Conservation (phyloP, 2,329 filamentous ascomycete species). For the Xylaria arbuscula region DNA sequence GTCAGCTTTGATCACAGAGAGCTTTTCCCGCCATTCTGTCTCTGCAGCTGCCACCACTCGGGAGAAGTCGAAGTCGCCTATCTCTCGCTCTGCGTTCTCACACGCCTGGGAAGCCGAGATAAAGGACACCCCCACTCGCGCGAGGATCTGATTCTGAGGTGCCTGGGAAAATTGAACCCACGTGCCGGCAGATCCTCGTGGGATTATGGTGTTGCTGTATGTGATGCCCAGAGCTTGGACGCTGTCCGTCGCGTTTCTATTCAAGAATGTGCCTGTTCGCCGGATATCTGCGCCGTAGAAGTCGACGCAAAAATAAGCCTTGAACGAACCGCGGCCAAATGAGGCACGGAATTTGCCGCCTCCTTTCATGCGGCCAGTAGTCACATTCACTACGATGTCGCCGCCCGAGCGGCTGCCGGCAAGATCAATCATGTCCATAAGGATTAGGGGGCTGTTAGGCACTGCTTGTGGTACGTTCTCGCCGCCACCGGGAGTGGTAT, state of each 20-base stretch:
- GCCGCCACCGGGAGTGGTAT: constrained; percentile 30
- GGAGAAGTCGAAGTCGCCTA: constrained; percentile 73
- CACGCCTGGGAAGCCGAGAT: constrained; percentile 76
- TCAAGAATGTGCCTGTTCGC: constrained; percentile 68
- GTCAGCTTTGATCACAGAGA: constrained; percentile 69
- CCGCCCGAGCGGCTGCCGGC: constrained; percentile 61
- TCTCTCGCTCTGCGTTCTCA: constrained; percentile 73
- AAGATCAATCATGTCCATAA: constrained; percentile 70
- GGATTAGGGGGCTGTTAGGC: constrained; percentile 64
- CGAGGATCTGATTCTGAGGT: constrained; percentile 63
- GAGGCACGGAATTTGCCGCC: constrained; percentile 69
- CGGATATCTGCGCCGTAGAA: constrained; percentile 65
- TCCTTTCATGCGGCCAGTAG: constrained; percentile 67
- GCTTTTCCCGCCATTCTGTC: constrained; percentile 70
- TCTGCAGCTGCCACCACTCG: constrained; percentile 64
- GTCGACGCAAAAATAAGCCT: constrained; percentile 70
- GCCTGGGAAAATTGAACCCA: constrained; percentile 70
- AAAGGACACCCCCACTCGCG: constrained; percentile 79
- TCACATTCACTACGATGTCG: constrained; percentile 61
- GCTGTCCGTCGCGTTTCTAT: constrained; percentile 56
- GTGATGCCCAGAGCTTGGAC: constrained; percentile 43
- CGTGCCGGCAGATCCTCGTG: constrained; percentile 60
- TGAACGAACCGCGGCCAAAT: constrained; percentile 69
- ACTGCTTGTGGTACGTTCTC: constrained; percentile 38
- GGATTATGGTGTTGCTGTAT: constrained; percentile 49